Evolutionary conservation across 768 basidiomycete genomes (phyloP).

Genomic region (Mycena alexandri): DNA sequence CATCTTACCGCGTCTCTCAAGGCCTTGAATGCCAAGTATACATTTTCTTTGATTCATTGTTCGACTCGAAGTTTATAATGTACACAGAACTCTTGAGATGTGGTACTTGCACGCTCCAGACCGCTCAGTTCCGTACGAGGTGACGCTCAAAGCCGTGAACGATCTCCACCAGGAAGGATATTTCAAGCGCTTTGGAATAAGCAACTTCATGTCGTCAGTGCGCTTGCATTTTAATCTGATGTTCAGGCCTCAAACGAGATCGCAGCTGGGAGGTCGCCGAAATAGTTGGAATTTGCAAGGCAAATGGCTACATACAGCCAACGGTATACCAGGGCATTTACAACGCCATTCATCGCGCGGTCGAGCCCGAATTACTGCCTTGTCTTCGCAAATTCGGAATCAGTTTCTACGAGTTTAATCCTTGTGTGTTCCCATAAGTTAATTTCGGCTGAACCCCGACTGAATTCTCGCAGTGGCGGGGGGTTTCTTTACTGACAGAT

Average conservation of each 20-base stretch:
- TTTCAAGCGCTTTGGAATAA: conserved; percentile 74
- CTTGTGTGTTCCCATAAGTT: conserved; percentile 50
- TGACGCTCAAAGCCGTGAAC: conserved; percentile 66
- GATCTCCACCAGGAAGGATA: conserved; percentile 69
- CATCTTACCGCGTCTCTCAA: conserved; percentile 62
- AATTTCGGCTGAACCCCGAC: background rate
- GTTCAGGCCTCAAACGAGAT: conserved; percentile 1
- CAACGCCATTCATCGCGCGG: conserved; percentile 55
- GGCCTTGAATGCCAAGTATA: conserved; percentile 59
- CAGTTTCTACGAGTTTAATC: conserved; percentile 69
- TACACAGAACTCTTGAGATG: conserved; percentile 60
- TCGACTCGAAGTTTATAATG: conserved; percentile 24
- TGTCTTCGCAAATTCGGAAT: conserved; percentile 71
- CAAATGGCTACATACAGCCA: conserved; percentile 66
- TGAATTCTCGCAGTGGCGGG: conserved; percentile 61
- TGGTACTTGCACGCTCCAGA: conserved; percentile 76
- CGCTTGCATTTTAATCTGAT: background rate
- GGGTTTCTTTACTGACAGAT: conserved; percentile 70
- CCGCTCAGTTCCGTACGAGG: conserved; percentile 66
- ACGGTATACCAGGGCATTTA: conserved; percentile 67
- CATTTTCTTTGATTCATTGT: conserved; percentile 32
- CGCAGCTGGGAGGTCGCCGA: conserved; percentile 73
- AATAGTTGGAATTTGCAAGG: conserved; percentile 67
- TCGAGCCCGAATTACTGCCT: conserved; percentile 63
- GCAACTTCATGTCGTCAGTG: conserved; percentile 67